phyloP scores from a whole-genome alignment of 306 rosid species.

The Mimosa pudica region DNA sequence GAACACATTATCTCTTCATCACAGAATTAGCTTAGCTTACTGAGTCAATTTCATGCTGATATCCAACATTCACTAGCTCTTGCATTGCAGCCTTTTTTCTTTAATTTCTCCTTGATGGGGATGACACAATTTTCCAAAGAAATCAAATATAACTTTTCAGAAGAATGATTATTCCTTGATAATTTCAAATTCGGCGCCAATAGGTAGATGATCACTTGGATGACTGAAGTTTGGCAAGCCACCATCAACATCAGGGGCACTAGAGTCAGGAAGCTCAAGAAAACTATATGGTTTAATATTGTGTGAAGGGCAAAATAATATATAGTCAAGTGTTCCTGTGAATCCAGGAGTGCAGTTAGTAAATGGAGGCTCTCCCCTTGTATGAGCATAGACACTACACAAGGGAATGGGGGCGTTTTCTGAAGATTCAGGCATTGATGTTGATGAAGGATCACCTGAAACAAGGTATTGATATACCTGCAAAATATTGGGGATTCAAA shows the following conservation, averaged over 20 bases:
- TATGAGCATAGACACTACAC: slow-evolving; percentile 62
- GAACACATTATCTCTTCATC: slow-evolving; percentile 5
- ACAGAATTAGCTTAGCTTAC: not conserved
- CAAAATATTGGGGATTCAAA: slow-evolving; percentile 30
- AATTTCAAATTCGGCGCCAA: slow-evolving; percentile 81
- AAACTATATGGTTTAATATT: slow-evolving; percentile 65
- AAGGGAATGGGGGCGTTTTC: slow-evolving; percentile 71
- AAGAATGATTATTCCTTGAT: slow-evolving; percentile 35
- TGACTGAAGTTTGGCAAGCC: slow-evolving; percentile 77
- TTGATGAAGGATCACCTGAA: slow-evolving; percentile 59
- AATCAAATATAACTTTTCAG: slow-evolving; percentile 32
- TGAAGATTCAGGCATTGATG: slow-evolving; percentile 31
- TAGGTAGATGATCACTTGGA: slow-evolving; percentile 95
- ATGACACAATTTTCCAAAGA: slow-evolving; percentile 18
- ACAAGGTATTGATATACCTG: slow-evolving; percentile 79
- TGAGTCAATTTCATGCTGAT: slow-evolving; percentile 21
- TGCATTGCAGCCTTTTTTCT: slow-evolving; percentile 3
- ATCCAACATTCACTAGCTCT: slow-evolving; percentile 17
- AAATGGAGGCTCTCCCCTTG: slow-evolving; percentile 83
- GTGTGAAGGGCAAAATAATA: slow-evolving; percentile 66
- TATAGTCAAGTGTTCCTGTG: slow-evolving; percentile 82
- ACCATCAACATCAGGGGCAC: slow-evolving; percentile 65
- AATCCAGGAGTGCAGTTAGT: slow-evolving; percentile 94
- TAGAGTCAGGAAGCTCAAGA: slow-evolving; percentile 76
- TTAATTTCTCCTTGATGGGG: slow-evolving; percentile 20